These are phyloP conservation scores for Termitomyces sp. DNA, from an alignment of 768 basidiomycete species.

Conservation along the genomic window DNA sequence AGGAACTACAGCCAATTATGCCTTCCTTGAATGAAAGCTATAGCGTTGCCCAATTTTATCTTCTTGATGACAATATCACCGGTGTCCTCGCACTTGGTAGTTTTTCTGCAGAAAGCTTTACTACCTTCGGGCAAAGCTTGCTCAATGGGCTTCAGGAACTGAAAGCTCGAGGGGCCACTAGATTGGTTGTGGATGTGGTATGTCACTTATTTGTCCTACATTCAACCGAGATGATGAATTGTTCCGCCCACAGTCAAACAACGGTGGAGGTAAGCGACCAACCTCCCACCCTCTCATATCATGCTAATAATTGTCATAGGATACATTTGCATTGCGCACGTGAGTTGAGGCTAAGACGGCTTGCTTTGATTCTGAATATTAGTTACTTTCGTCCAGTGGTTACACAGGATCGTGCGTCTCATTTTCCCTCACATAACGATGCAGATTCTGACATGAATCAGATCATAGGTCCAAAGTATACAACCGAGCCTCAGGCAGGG, in stretches of 20 bases:
- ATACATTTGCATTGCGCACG: slow-evolving; percentile 59
- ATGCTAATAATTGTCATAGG: slow-evolving; percentile 18
- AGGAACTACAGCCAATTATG: slow-evolving; percentile 33
- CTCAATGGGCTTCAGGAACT: slow-evolving; percentile 43
- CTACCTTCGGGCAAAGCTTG: slow-evolving; percentile 37
- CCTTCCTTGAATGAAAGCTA: slow-evolving; percentile 41
- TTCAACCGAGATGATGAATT: background rate
- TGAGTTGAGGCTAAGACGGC: slow-evolving; percentile 22
- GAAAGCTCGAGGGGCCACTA: slow-evolving; percentile 43
- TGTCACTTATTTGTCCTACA: slow-evolving; percentile 11
- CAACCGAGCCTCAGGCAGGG: slow-evolving; percentile 53
- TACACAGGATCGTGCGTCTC: slow-evolving; percentile 40
- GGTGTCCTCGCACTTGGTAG: slow-evolving; percentile 60
- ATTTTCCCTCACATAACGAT: background rate
- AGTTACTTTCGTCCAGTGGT: slow-evolving; percentile 27
- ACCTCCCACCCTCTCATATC: background rate
- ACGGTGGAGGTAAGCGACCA: slow-evolving; percentile 31
- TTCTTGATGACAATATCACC: slow-evolving; percentile 46
- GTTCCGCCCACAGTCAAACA: slow-evolving; percentile 35
- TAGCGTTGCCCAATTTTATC: slow-evolving; percentile 52
- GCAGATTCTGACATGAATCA: slow-evolving; percentile 10
- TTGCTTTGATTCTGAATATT: background rate
- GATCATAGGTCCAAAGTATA: slow-evolving; percentile 51
- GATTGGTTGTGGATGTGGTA: slow-evolving; percentile 58
- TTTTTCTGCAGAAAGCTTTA: slow-evolving; percentile 47